Conservation (phyloP, 1,139 yeast genomes). For the Diutina sp. region DNA sequence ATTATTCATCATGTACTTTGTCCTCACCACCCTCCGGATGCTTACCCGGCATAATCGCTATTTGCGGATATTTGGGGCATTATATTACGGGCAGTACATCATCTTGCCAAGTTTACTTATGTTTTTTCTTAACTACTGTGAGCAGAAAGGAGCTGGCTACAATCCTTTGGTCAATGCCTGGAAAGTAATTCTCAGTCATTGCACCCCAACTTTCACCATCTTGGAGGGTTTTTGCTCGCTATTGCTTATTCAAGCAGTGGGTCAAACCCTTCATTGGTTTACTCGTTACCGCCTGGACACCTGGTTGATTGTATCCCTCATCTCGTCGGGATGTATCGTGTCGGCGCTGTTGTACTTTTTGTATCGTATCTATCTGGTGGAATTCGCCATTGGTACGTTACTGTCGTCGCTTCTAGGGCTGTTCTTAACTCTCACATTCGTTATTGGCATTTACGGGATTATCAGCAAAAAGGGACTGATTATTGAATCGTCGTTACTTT, state of each 20-base stretch:
- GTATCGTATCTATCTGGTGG: constrained; percentile 70
- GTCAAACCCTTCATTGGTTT: constrained; percentile 70
- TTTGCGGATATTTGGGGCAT: constrained; percentile 39
- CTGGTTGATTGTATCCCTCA: constrained; percentile 68
- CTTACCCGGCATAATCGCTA: constrained; percentile 34
- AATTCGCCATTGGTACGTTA: constrained; percentile 55
- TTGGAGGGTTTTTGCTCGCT: constrained; percentile 90
- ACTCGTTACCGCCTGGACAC: constrained; percentile 56
- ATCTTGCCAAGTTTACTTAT: constrained; percentile 73
- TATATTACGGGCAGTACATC: constrained; percentile 74
- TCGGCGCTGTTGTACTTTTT: constrained; percentile 69
- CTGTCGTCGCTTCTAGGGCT: constrained; percentile 82
- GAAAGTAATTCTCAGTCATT: constrained; percentile 56
- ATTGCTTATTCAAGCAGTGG: constrained; percentile 79
- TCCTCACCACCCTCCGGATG: constrained; percentile 61
- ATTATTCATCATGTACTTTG: constrained; percentile 52
- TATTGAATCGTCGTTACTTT: constrained; percentile 71
- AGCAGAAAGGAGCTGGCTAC: constrained; percentile 21
- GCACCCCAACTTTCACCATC: constrained; percentile 81
- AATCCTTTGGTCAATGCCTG: constrained; percentile 28
- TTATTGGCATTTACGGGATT: constrained; percentile 75
- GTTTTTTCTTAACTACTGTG: constrained; percentile 46
- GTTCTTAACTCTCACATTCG: constrained; percentile 60
- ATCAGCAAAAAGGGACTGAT: constrained; percentile 78
- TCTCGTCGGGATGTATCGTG: constrained; percentile 63